phyloP scores from a whole-genome alignment of 257 asterid genomes.

The Jasminum sambac region DNA sequence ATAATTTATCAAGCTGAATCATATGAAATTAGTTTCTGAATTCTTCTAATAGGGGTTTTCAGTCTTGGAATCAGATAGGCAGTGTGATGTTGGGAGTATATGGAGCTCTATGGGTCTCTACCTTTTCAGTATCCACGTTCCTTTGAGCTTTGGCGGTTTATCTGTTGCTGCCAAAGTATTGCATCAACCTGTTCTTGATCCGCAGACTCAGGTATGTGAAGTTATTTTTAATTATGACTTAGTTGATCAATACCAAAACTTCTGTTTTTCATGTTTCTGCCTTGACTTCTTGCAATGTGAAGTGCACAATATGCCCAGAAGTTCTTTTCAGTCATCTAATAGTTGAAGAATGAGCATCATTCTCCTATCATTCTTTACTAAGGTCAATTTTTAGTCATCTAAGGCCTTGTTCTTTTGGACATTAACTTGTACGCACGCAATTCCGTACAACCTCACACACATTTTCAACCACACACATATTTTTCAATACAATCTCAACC shows the following conservation, averaged over 20 bases:
- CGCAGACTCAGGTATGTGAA: constrained; percentile 55
- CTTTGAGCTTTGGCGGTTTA: constrained; percentile 86
- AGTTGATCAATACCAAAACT: no score
- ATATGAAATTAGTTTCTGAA: not conserved
- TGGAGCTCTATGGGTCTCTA: constrained; percentile 78
- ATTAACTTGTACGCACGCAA: no score
- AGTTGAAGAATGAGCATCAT: no score
- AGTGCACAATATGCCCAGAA: not conserved
- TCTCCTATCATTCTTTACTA: no score
- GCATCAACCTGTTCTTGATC: constrained; percentile 54
- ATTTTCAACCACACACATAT: no score
- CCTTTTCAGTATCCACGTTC: constrained; percentile 74
- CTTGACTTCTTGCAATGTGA: not conserved
- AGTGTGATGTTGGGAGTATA: constrained; percentile 52
- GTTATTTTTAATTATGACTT: no score
- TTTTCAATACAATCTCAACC: no score
- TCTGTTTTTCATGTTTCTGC: not conserved
- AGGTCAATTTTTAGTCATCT: no score
- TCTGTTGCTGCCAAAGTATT: constrained; percentile 58
- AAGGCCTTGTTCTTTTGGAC: no score
- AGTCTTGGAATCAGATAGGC: constrained; percentile 49
- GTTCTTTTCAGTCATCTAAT: not conserved
- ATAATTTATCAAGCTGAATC: not conserved
- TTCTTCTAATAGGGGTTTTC: constrained; percentile 65
- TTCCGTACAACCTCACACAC: no score